Evolutionary conservation across 1,139 yeast genomes (phyloP), one percentile per base, ranked within the genome.

Genomic region (Candida sp.): DNA sequence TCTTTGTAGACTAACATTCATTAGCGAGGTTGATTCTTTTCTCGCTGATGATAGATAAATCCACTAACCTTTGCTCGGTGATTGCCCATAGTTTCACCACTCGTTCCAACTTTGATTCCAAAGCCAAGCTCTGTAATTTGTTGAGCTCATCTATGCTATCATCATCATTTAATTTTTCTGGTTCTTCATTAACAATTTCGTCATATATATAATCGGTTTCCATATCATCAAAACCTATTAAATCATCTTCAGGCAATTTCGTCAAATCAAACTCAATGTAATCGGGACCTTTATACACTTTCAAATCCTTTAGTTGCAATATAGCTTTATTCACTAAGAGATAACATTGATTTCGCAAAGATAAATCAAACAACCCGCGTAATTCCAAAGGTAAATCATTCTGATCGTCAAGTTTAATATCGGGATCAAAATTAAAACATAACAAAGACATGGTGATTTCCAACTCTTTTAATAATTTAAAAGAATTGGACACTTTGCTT

Each of bases 361-460:
- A 73, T 34, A 79, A 60, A 42, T 83, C 77, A 52, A 83, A 75
- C 30, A 84, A 57, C 23, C 66, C 62, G 36, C 74, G 64, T 49
- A 84, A 61, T 48, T 75, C 79, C 23, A 66, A 66, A 0, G 90
- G 90, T 34, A 84, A 57, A 46, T 69, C 76, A 38, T 62, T 60
- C 49, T 70, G 73, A 21, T 68, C 70, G 32, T 63, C 66, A 3
- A 66, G 56, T 23, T 58, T 59, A 5, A 60, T 45, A 3, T 50
- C 44, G n/a, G 74, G 66, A 46, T 72, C 77, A 50, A 73, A 72
- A 41, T 61, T 67, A 51, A 81, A 81, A 52, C 87, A 82, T 29
- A 85, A 64, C 42, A 82, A 66, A 43, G 89, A 82, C 88, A 85
- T 84, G 7, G 88, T 80, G 32, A 82, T 65, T 55, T 85, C 91